Percentiles rank a stretch among this genome's conserved stretches.
Evolutionary conservation across 129 eudicot species (phyloP).

Genomic region (Lonicera japonica): DNA sequence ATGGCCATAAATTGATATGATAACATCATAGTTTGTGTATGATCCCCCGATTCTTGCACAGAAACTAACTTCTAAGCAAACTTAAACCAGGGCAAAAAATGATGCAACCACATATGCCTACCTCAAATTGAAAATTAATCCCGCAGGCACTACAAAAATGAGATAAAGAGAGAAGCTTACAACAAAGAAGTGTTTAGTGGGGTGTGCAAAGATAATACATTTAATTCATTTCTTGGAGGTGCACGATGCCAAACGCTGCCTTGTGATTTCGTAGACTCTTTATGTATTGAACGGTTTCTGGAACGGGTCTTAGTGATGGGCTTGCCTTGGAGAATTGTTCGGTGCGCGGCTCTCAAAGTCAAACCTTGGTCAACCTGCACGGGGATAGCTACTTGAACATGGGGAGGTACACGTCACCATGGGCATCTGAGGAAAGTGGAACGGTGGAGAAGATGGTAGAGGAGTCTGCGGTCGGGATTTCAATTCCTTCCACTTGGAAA

Average conservation of each 20-base stretch:
- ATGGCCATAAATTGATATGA: too few species aligned
- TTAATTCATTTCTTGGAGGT: constrained; percentile 23
- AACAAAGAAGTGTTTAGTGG: constrained; percentile 21
- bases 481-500: constrained; percentile 39
- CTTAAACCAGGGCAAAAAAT: not conserved
- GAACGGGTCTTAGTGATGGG: constrained; percentile 14
- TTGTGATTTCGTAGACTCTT: constrained; percentile 17
- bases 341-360: constrained; percentile 30
- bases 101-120: not conserved
- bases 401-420: constrained; percentile 9
- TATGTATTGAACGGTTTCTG: constrained; percentile 25
- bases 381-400: constrained; percentile 24
- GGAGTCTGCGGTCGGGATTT: constrained; percentile 15
- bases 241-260: constrained; percentile 8
- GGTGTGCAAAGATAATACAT: constrained; percentile 52
- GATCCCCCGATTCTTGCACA: not conserved
- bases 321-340: constrained; percentile 18
- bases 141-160: constrained; percentile 15
- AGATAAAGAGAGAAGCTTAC: not conserved
- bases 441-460: constrained; percentile 2
- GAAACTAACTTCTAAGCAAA: not conserved
- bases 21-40: not conserved
- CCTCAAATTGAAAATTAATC: not conserved
- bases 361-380: constrained; percentile 17
- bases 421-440: not conserved